Evolutionary conservation across 1,139 yeast genomes (phyloP).

Genomic region (Blastobotrys indianensis): DNA sequence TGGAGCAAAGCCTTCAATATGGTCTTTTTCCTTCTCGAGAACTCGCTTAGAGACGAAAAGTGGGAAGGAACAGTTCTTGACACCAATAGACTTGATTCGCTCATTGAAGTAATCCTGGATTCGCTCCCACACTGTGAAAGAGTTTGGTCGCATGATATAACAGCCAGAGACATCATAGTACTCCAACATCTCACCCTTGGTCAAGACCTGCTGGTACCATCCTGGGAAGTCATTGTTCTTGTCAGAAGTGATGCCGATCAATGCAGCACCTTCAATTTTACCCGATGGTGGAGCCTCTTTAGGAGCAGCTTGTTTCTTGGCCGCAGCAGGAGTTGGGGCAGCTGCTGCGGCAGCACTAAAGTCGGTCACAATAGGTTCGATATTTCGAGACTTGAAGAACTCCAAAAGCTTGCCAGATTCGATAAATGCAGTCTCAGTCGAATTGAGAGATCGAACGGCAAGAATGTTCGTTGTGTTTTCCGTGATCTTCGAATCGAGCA

Average conservation of each 20-base stretch:
- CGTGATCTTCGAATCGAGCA: slow-evolving; percentile 55
- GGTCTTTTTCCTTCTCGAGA: slow-evolving; percentile 96
- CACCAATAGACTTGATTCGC: slow-evolving; percentile 81
- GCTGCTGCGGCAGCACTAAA: slow-evolving; percentile 47
- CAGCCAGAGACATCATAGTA: slow-evolving; percentile 99
- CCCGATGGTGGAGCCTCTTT: slow-evolving; percentile 23
- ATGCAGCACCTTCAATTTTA: slow-evolving; percentile 77
- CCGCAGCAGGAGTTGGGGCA: slow-evolving; percentile 32
- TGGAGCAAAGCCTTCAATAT: slow-evolving; percentile 98
- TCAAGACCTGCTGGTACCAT: slow-evolving; percentile 94
- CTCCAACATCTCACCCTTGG: slow-evolving; percentile 94
- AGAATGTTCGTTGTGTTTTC: slow-evolving; percentile 16
- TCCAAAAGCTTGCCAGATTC: slow-evolving; percentile 47
- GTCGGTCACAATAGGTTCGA: slow-evolving; percentile 61
- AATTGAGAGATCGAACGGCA: slow-evolving; percentile 56
- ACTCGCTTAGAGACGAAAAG: slow-evolving; percentile 94
- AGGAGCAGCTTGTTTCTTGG: slow-evolving; percentile 25
- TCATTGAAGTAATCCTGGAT: slow-evolving; percentile 84
- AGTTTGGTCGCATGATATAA: slow-evolving; percentile 94
- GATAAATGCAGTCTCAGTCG: slow-evolving; percentile 49
- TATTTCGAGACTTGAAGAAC: slow-evolving; percentile 52
- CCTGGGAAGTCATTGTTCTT: slow-evolving; percentile 87
- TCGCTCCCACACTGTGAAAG: slow-evolving; percentile 90
- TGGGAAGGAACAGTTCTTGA: slow-evolving; percentile 94
- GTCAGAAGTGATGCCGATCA: slow-evolving; percentile 94